These are phyloP conservation scores for Nakazawaea sp. DNA, from an alignment of 805 yeast genomes.

Conservation along the genomic window DNA sequence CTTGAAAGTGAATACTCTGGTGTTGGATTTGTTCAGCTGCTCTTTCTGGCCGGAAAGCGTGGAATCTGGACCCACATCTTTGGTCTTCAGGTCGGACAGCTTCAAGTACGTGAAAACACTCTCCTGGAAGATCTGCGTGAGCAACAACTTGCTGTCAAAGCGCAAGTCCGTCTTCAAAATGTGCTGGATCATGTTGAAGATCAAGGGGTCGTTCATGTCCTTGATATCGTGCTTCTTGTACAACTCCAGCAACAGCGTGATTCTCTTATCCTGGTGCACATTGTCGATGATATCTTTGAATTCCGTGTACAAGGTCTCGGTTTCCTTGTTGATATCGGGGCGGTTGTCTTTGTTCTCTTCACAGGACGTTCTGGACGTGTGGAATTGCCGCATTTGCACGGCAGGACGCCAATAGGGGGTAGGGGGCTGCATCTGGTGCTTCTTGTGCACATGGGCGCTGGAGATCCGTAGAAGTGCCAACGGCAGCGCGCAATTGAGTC, in stretches of 20 bases:
- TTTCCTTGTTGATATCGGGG: no score
- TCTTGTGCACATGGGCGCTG: no score
- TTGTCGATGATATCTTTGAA: slow-evolving; percentile 9
- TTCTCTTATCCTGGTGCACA: slow-evolving; percentile 3
- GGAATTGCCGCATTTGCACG: no score
- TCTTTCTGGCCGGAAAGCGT: background rate
- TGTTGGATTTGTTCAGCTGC: background rate
- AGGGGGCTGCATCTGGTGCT: no score
- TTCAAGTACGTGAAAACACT: slow-evolving; percentile 25
- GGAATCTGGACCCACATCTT: background rate
- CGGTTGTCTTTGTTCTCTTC: no score
- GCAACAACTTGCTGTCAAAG: slow-evolving; percentile 6
- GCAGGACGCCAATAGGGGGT: no score
- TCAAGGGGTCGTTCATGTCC: slow-evolving; percentile 10
- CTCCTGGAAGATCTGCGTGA: slow-evolving; percentile 10
- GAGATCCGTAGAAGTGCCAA: no score
- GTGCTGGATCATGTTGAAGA: slow-evolving; percentile 7
- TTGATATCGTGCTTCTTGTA: slow-evolving; percentile 7
- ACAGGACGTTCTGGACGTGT: no score
- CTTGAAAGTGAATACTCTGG: slow-evolving; percentile 5
- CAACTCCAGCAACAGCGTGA: slow-evolving; percentile 8
- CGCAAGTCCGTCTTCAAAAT: slow-evolving; percentile 8
- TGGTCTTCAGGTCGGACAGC: slow-evolving; percentile 13
- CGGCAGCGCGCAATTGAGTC: no score
- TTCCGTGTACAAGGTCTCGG: slow-evolving; percentile 5